These are phyloP conservation scores for Choiromyces venosus DNA, from an alignment of 495 filamentous ascomycete genomes.

Conservation along the genomic window DNA sequence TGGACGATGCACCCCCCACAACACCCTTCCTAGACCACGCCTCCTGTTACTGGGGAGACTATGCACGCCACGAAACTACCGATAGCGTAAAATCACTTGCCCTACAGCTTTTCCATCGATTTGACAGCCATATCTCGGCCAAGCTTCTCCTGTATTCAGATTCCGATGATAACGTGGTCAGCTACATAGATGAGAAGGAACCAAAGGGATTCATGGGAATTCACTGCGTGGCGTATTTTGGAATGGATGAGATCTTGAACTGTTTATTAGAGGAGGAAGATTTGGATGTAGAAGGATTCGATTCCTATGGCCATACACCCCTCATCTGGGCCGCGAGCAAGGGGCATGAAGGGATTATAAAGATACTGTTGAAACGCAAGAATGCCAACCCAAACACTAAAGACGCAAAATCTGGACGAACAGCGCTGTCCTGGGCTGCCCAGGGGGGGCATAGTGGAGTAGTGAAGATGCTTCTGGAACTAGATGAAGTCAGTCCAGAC, in stretches of 20 bases:
- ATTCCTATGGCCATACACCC: slow-evolving; percentile 21
- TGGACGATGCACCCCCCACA: not conserved
- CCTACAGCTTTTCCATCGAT: not conserved
- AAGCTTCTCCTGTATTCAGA: not conserved
- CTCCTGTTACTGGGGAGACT: not conserved
- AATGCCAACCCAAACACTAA: slow-evolving; percentile 13
- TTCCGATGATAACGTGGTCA: too few species aligned
- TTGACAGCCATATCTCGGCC: not conserved
- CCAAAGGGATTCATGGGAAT: not conserved
- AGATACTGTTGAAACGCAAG: slow-evolving; percentile 4
- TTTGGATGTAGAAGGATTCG: not conserved
- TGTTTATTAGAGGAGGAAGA: not conserved
- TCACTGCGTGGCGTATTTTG: not conserved
- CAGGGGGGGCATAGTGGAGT: slow-evolving; percentile 33
- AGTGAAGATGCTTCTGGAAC: too few species aligned
- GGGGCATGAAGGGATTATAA: slow-evolving; percentile 38
- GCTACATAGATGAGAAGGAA: too few species aligned
- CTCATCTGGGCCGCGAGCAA: slow-evolving; percentile 37
- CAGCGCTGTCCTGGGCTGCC: slow-evolving; percentile 42
- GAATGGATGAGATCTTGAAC: not conserved
- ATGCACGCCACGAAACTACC: not conserved
- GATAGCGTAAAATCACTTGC: not conserved
- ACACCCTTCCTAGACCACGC: not conserved
- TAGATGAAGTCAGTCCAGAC: too few species aligned
- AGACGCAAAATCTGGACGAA: slow-evolving; percentile 22